phyloP scores from a whole-genome alignment of 345 rosid genomes.

The Euphorbia tirucalli region DNA sequence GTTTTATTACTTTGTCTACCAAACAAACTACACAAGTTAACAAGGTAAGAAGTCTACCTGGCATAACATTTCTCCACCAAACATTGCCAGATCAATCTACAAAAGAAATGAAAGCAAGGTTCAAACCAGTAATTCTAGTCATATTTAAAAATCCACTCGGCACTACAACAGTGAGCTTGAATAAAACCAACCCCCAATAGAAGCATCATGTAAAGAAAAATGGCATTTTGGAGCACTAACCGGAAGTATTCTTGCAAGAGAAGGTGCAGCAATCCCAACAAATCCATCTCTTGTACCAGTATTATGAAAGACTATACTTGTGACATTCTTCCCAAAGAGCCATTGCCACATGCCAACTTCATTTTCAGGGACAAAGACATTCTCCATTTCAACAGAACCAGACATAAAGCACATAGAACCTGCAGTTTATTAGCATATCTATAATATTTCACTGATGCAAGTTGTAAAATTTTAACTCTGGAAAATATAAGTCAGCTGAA shows the following conservation, averaged over 20 bases:
- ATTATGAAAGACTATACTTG: constrained; percentile 68
- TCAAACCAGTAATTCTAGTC: constrained; percentile 21
- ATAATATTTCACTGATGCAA: too few species aligned
- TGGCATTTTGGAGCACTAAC: constrained; percentile 47
- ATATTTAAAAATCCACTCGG: not conserved
- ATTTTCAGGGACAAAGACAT: constrained; percentile 78
- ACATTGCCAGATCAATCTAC: constrained; percentile 86
- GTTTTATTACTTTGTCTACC: not conserved
- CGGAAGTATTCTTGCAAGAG: constrained; percentile 92
- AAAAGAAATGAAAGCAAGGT: constrained; percentile 17
- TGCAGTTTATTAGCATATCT: constrained; percentile 25
- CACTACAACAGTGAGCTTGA: constrained; percentile 4
- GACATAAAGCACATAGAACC: constrained; percentile 98
- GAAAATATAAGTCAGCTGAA: not conserved
- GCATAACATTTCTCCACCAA: constrained; percentile 91
- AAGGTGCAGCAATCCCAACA: constrained; percentile 94
- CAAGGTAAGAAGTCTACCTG: constrained; percentile 57
- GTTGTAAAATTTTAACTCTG: constrained; percentile 1
- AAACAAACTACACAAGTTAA: not conserved
- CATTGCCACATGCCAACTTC: constrained; percentile 92
- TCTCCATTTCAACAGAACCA: constrained; percentile 87
- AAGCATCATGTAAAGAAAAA: not conserved
- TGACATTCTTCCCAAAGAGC: constrained; percentile 86
- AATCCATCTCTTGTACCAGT: constrained; percentile 73
- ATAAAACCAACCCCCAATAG: not conserved